phyloP scores from a whole-genome alignment of 495 filamentous ascomycete genomes.

The Copromyces sp. region DNA sequence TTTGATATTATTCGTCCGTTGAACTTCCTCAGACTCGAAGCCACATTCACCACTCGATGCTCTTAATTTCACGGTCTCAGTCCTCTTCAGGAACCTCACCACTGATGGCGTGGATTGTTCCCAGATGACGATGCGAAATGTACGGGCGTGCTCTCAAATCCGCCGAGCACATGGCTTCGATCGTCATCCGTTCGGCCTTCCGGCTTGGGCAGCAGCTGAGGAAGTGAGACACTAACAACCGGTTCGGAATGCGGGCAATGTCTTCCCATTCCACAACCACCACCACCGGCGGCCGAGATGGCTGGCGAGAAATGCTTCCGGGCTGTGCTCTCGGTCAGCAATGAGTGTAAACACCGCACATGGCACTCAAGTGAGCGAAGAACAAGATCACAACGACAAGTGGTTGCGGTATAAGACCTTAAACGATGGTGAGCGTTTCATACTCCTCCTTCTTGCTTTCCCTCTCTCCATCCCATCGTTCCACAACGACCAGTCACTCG shows the following conservation, averaged over 20 bases:
- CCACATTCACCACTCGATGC: background rate
- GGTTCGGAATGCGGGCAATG: conserved; percentile 6
- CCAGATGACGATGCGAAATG: background rate
- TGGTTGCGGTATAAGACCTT: conserved; percentile 1
- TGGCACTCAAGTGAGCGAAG: background rate
- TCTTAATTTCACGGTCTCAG: background rate
- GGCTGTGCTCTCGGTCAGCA: background rate
- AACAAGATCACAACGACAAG: background rate
- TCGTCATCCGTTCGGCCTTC: background rate
- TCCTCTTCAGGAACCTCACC: background rate
- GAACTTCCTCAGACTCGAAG: background rate
- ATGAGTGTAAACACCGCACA: background rate
- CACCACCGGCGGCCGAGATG: background rate
- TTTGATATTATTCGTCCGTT: background rate
- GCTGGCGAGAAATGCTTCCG: background rate
- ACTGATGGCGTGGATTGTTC: background rate
- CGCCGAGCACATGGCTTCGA: background rate
- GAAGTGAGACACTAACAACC: background rate
- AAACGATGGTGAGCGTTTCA: background rate
- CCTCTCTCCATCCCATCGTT: background rate
- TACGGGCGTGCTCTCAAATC: background rate
- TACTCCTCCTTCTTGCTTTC: background rate
- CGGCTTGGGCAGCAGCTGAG: background rate
- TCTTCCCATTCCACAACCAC: conserved; percentile 5
- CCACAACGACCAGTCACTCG: background rate